phyloP scores from a whole-genome alignment of 2,329 filamentous ascomycete species.

The Alternaria triticina region DNA sequence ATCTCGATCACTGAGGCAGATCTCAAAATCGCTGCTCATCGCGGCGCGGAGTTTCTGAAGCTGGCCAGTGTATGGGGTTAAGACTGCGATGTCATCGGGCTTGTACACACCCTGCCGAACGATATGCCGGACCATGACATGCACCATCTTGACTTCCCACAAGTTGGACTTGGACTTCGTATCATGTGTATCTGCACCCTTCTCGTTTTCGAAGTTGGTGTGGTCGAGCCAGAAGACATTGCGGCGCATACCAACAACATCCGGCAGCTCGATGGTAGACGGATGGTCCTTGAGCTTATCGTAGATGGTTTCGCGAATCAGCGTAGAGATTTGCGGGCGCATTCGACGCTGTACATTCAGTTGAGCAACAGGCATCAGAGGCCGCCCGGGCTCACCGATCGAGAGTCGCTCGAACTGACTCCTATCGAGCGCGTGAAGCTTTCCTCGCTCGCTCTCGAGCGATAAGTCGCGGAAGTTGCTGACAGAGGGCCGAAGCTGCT shows the following conservation, averaged over 20 bases:
- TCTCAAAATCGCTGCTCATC: slow-evolving; percentile 60
- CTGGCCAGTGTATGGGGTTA: slow-evolving; percentile 71
- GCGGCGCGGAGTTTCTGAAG: slow-evolving; percentile 57
- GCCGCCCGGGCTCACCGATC: slow-evolving; percentile 24
- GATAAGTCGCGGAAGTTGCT: slow-evolving; percentile 60
- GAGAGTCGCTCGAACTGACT: slow-evolving; percentile 68
- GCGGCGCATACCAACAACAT: slow-evolving; percentile 61
- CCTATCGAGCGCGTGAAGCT: slow-evolving; percentile 62
- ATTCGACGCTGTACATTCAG: slow-evolving; percentile 70
- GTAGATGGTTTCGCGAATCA: slow-evolving; percentile 66
- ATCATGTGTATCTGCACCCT: slow-evolving; percentile 14
- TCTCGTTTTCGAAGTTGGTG: slow-evolving; percentile 51
- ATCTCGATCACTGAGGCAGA: slow-evolving; percentile 70
- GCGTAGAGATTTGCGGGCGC: slow-evolving; percentile 65
- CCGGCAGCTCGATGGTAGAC: slow-evolving; percentile 48
- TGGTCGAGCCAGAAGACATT: slow-evolving; percentile 71
- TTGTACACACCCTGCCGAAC: slow-evolving; percentile 68
- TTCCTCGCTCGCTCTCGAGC: slow-evolving; percentile 57
- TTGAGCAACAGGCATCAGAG: slow-evolving; percentile 31
- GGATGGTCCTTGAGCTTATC: slow-evolving; percentile 60
- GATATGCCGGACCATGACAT: slow-evolving; percentile 68
- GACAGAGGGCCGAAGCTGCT: slow-evolving; percentile 66
- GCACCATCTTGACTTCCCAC: slow-evolving; percentile 69
- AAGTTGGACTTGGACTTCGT: slow-evolving; percentile 60
- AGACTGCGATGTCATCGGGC: slow-evolving; percentile 68